Evolutionary conservation across 2,329 filamentous ascomycete species (phyloP).

Genomic region (Dendrostoma leiphaemia): DNA sequence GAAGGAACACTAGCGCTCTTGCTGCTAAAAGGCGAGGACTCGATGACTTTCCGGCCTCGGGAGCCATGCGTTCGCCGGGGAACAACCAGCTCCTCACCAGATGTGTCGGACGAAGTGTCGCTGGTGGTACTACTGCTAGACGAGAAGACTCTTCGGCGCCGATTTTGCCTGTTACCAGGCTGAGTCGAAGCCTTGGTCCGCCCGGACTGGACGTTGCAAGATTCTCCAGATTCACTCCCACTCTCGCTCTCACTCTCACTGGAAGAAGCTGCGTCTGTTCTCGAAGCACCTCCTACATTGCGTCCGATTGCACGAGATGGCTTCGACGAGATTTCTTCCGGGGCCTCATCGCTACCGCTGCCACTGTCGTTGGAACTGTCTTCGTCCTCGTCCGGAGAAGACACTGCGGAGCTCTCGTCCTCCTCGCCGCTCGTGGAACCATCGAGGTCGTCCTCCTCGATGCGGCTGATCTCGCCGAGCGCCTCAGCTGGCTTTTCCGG

Average conservation of each 20-base stretch:
- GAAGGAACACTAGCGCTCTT: slow-evolving; percentile 16
- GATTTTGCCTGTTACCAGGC: neutral
- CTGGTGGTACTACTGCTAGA: slow-evolving; percentile 2
- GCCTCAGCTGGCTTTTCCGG: slow-evolving; percentile 1
- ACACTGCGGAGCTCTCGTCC: slow-evolving; percentile 15
- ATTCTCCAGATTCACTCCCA: neutral
- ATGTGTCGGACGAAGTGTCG: neutral
- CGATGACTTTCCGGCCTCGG: neutral
- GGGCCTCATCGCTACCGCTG: slow-evolving; percentile 25
- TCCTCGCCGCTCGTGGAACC: slow-evolving; percentile 13
- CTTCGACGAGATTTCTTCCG: slow-evolving; percentile 20
- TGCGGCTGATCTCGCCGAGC: slow-evolving; percentile 13
- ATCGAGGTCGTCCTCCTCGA: slow-evolving; percentile 5
- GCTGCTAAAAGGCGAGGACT: neutral
- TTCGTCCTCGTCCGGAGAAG: slow-evolving; percentile 13
- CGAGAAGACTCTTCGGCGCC: neutral
- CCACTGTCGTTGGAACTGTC: slow-evolving; percentile 14
- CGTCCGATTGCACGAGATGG: neutral
- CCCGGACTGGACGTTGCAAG: neutral
- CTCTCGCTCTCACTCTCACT: neutral
- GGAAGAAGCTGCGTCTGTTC: neutral
- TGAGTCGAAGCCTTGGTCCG: neutral
- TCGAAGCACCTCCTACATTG: slow-evolving; percentile 9
- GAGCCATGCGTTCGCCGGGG: neutral
- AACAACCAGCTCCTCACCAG: neutral